Evolutionary conservation across 805 yeast genomes (phyloP).

Genomic region (Barnettozyma populi): DNA sequence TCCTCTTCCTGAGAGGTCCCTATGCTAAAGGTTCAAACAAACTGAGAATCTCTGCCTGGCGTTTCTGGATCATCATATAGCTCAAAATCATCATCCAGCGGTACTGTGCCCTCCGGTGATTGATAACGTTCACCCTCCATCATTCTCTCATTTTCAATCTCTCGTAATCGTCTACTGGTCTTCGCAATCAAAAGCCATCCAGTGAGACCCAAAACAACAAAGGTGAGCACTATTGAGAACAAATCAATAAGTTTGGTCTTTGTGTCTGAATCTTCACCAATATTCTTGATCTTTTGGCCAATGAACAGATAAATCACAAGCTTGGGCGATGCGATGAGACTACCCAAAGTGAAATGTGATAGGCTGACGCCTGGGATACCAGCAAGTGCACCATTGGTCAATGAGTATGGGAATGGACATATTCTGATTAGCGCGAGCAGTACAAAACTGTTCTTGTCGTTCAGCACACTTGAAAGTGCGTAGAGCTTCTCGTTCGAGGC

Average conservation of each 20-base stretch:
- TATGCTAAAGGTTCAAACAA: neutral
- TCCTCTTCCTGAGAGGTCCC: neutral
- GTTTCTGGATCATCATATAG: conserved; percentile 1
- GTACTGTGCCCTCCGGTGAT: neutral
- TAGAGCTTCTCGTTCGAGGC: conserved; percentile 57
- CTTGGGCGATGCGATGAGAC: conserved; percentile 76
- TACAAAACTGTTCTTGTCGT: conserved; percentile 62
- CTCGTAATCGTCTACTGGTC: conserved; percentile 33
- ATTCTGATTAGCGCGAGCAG: conserved; percentile 68
- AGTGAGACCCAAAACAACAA: conserved; percentile 47
- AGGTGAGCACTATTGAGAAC: conserved; percentile 54
- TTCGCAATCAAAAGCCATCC: conserved; percentile 64
- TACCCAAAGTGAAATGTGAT: conserved; percentile 61
- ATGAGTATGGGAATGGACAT: conserved; percentile 90
- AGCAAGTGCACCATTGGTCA: conserved; percentile 89
- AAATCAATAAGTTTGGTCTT: conserved; percentile 56
- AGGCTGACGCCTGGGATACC: conserved; percentile 73
- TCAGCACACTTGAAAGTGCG: conserved; percentile 69
- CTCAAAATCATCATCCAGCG: conserved; percentile 15
- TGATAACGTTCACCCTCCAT: conserved; percentile 4
- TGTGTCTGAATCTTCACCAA: conserved; percentile 54
- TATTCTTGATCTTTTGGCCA: conserved; percentile 65
- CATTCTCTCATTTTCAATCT: conserved; percentile 24
- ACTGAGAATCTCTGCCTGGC: neutral
- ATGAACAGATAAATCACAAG: conserved; percentile 68